phyloP scores from a whole-genome alignment of 2,329 filamentous ascomycete genomes.

The Lecanicillium sp. region DNA sequence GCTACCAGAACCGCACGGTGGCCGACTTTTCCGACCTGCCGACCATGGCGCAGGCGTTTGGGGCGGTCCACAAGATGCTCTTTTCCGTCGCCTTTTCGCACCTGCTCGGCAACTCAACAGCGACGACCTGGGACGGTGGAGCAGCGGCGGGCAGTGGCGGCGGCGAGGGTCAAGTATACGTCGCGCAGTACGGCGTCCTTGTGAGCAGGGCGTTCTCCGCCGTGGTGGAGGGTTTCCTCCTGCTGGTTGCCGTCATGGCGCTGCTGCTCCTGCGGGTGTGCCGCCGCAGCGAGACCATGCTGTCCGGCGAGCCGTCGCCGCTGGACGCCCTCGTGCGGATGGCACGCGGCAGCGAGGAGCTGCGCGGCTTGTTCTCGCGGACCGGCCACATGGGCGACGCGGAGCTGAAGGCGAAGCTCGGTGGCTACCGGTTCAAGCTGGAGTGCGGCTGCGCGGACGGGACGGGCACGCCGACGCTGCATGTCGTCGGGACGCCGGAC shows the following conservation, averaged over 20 bases:
- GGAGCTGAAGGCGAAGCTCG: not conserved
- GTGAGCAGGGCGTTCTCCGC: constrained; percentile 29
- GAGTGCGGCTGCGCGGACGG: not conserved
- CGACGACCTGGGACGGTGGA: no score
- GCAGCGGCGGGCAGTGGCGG: no score
- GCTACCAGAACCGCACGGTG: not conserved
- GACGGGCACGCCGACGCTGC: no score
- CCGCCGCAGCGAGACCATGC: constrained; percentile 1
- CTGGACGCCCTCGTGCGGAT: constrained; percentile 13
- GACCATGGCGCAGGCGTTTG: constrained; percentile 17
- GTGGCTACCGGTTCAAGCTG: not conserved
- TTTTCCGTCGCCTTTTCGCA: constrained; percentile 24
- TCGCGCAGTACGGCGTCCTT: constrained; percentile 21
- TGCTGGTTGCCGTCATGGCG: constrained; percentile 18
- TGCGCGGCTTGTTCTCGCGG: not conserved
- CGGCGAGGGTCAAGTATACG: not conserved
- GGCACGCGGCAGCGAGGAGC: not conserved
- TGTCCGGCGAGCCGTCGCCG: constrained; percentile 23
- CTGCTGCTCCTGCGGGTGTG: constrained; percentile 17
- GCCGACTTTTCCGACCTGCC: constrained; percentile 14
- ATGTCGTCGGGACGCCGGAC: not conserved
- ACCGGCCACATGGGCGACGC: not conserved
- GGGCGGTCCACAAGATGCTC: constrained; percentile 23
- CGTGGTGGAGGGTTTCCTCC: constrained; percentile 24
- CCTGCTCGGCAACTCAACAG: not conserved